phyloP scores from a whole-genome alignment of 306 rosid genomes.

The Datisca glomerata region DNA sequence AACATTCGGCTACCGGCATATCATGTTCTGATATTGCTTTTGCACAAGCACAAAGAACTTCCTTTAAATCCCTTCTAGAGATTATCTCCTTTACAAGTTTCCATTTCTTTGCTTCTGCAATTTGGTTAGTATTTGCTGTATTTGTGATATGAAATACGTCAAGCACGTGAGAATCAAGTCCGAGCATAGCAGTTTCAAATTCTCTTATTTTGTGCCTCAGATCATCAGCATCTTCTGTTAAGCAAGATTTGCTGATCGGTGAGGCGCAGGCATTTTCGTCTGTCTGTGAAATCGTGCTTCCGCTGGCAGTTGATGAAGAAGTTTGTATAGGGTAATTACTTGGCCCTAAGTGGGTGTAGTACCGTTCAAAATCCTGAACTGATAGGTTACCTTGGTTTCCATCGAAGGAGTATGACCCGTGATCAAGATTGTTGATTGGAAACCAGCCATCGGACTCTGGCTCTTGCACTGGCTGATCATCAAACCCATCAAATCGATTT shows the following conservation, averaged over 20 bases:
- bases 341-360: conserved; percentile 32
- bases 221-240: conserved; percentile 38
- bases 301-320: conserved; percentile 49
- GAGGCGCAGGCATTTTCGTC: conserved; percentile 38
- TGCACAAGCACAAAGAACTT: conserved; percentile 66
- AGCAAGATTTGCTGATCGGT: conserved; percentile 38
- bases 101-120: conserved; percentile 41
- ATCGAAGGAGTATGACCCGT: conserved; percentile 31
- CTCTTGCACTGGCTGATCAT: conserved; percentile 31
- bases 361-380: conserved; percentile 23
- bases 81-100: conserved; percentile 42
- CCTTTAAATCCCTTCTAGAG: conserved; percentile 54
- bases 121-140: conserved; percentile 16
- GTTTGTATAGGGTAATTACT: conserved; percentile 43
- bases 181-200: conserved; percentile 70
- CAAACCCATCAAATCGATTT: conserved; percentile 27
- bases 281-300: conserved; percentile 48
- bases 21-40: conserved; percentile 47
- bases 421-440: conserved; percentile 19
- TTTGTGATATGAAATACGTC: conserved; percentile 18
- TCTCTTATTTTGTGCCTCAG: conserved; percentile 73
- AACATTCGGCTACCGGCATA: conserved; percentile 46
- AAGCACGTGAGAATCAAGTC: conserved; percentile 42
- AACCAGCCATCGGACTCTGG: conserved; percentile 29
- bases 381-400: conserved; percentile 34